Evolutionary conservation across 768 basidiomycete genomes (phyloP).

Genomic region (Amyloporia xantha): DNA sequence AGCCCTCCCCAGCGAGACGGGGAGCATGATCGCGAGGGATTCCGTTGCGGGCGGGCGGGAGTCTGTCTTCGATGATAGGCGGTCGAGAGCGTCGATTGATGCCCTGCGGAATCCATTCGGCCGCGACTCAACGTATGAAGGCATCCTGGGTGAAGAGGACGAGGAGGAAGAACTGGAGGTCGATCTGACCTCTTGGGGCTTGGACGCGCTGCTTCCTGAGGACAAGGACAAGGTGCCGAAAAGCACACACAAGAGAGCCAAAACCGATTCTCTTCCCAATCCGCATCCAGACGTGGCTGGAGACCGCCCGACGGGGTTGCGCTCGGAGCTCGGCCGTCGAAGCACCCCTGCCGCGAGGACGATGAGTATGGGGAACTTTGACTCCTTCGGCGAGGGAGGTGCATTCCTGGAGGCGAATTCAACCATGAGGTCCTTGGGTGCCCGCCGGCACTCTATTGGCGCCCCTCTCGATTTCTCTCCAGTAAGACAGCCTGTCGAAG

Average conservation of each 20-base stretch:
- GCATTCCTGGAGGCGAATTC: conserved; percentile 38
- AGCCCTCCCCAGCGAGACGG: conserved; percentile 55
- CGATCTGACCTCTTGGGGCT: conserved; percentile 79
- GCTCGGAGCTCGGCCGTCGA: conserved; percentile 2
- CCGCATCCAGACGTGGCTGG: conserved; percentile 27
- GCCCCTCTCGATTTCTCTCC: conserved; percentile 44
- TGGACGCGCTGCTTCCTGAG: conserved; percentile 70
- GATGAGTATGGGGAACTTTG: conserved; percentile 60
- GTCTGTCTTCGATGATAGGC: conserved; percentile 41
- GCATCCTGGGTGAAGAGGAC: conserved; percentile 39
- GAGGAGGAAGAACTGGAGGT: conserved; percentile 59
- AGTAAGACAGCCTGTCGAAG: conserved; percentile 28
- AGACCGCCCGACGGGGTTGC: conserved; percentile 5
- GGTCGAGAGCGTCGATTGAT: conserved; percentile 52
- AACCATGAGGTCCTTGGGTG: conserved; percentile 8
- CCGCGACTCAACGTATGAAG: conserved; percentile 50
- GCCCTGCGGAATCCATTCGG: conserved; percentile 71
- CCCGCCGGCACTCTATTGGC: conserved; percentile 53
- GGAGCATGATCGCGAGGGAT: conserved; percentile 32
- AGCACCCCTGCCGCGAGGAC: conserved; percentile 35
- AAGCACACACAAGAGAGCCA: conserved; percentile 18
- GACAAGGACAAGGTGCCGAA: conserved; percentile 45
- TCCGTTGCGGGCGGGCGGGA: conserved; percentile 24
- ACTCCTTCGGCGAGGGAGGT: conserved; percentile 42
- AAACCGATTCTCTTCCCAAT: conserved; percentile 39